Percentiles rank a stretch among this genome's conserved stretches.
phyloP scores from a whole-genome alignment of 1,139 yeast species.

The Hansenula sp. region DNA sequence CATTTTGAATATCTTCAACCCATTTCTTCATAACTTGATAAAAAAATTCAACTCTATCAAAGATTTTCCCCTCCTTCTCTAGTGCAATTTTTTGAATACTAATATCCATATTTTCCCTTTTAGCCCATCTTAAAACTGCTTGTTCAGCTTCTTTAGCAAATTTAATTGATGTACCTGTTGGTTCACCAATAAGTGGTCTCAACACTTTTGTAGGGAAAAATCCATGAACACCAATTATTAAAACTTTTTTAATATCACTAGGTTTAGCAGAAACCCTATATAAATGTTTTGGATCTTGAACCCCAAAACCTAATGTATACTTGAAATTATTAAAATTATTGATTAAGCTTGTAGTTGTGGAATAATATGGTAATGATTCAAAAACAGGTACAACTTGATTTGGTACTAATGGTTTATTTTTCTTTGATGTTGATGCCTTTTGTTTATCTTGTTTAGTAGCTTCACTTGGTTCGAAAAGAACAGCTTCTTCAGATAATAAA shows the following conservation, averaged over 20 bases:
- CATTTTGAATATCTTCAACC: slow-evolving; percentile 62
- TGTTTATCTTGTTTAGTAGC: slow-evolving; percentile 2
- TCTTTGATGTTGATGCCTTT: slow-evolving; percentile 2
- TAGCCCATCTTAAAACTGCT: slow-evolving; percentile 70
- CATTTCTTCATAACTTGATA: slow-evolving; percentile 68
- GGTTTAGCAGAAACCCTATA: slow-evolving; percentile 23
- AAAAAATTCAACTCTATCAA: slow-evolving; percentile 79
- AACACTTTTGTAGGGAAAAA: slow-evolving; percentile 87
- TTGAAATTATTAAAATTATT: slow-evolving; percentile 18
- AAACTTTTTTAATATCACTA: slow-evolving; percentile 39
- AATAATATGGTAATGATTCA: slow-evolving; percentile 25
- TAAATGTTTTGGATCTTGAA: slow-evolving; percentile 24
- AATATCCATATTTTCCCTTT: slow-evolving; percentile 47
- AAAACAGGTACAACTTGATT: slow-evolving; percentile 30
- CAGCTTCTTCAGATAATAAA: slow-evolving; percentile 18
- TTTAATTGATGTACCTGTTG: slow-evolving; percentile 86
- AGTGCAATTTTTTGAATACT: slow-evolving; percentile 86
- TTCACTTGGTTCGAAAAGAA: slow-evolving; percentile 16
- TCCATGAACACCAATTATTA: slow-evolving; percentile 92
- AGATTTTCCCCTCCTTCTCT: slow-evolving; percentile 88
- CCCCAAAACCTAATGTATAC: slow-evolving; percentile 20
- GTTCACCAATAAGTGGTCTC: slow-evolving; percentile 84
- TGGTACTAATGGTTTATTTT: slow-evolving; percentile 5
- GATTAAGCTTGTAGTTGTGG: slow-evolving; percentile 14
- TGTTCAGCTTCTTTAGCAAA: slow-evolving; percentile 85